Base-by-base conservation (phyloP, 805 yeast genomes). In the Lachancea waltii region DNA sequence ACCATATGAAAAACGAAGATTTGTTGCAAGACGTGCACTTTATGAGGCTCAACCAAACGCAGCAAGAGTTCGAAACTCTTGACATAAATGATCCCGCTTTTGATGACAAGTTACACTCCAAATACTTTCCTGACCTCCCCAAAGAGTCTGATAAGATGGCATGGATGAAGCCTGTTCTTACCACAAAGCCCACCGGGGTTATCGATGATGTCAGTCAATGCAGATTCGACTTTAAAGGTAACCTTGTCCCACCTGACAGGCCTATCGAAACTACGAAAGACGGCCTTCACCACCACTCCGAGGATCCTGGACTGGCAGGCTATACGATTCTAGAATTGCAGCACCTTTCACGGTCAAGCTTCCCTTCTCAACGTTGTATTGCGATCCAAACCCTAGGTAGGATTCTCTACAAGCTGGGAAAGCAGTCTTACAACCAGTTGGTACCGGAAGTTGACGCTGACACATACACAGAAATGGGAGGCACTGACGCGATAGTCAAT, bases 261-360 rank as follows among this genome's bases (percentile, higher is more conserved):
- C 66, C 77, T 21, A 58, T 63, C 11, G 42, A 62, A 1, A 77
- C 82, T 2, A 69, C 80, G 0, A 65, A 69, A 27, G 55, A 72
- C 27, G 98, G 95, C 0, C 70, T 92, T 18, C 96, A 86, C 53
- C 97, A 92, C 57, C 99, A 92, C 60, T 73, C 96, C 0, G 85
- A 81, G 8, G 78, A 81, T 33, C 96, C 97, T 0, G 78, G 79
- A 31, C 67, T 89, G 36, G 95, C 97, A 0, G 99, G 99, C 0
- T 92, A 92, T 58, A 89, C 97, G 0, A 56, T 92, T 17, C 68
- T 75, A 0, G 99, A 92, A 56, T 67, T 92, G 36, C 81, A 82
- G 1, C 92, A 82, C 48, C 69, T 85, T 33, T 65, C 87, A 4
- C 69, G 95, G 46, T 85, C 95, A 2, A 75, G 81, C 1, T 75